Evolutionary conservation across 1,139 yeast species (phyloP).

Genomic region (Taiozyma sp.): DNA sequence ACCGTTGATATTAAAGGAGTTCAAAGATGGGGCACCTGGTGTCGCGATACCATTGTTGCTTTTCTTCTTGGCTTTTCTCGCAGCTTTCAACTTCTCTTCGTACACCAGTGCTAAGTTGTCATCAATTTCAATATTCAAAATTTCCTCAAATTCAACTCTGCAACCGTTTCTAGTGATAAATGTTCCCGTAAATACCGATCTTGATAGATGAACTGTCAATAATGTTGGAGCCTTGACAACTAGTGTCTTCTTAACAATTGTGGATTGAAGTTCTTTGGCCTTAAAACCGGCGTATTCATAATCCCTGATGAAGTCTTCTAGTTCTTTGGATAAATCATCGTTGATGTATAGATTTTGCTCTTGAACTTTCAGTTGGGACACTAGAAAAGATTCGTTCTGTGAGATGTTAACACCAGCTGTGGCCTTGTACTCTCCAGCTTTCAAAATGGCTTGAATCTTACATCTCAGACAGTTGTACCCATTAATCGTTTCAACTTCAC

Average conservation of each 20-base stretch:
- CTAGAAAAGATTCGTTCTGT: constrained; percentile 17
- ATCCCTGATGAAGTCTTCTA: constrained; percentile 40
- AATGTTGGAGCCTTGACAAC: constrained; percentile 65
- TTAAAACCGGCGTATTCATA: constrained; percentile 42
- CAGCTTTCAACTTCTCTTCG: constrained; percentile 29
- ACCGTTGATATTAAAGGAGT: constrained; percentile 16
- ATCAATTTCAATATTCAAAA: constrained; percentile 46
- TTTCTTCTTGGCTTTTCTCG: constrained; percentile 10
- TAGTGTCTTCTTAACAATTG: constrained; percentile 59
- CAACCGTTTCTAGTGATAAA: constrained; percentile 73
- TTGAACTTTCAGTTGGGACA: constrained; percentile 28
- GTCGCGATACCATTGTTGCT: constrained; percentile 2
- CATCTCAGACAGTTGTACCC: constrained; percentile 80
- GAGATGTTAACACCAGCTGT: constrained; percentile 15
- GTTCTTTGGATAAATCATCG: constrained; percentile 45
- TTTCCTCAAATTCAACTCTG: constrained; percentile 59
- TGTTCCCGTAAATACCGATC: constrained; percentile 74
- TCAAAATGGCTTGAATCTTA: constrained; percentile 45
- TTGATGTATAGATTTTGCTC: constrained; percentile 45
- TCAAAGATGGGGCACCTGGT: constrained; percentile 10
- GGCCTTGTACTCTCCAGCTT: constrained; percentile 22
- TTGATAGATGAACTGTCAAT: constrained; percentile 70
- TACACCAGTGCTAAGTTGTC: constrained; percentile 39
- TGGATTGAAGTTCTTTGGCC: constrained; percentile 46
- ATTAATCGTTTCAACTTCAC: constrained; percentile 63